Percentiles rank a stretch among this genome's conserved stretches.
These are phyloP conservation scores for Coemansia erecta DNA, from an alignment of 192 early-diverging fungal genomes.

Conservation along the genomic window DNA sequence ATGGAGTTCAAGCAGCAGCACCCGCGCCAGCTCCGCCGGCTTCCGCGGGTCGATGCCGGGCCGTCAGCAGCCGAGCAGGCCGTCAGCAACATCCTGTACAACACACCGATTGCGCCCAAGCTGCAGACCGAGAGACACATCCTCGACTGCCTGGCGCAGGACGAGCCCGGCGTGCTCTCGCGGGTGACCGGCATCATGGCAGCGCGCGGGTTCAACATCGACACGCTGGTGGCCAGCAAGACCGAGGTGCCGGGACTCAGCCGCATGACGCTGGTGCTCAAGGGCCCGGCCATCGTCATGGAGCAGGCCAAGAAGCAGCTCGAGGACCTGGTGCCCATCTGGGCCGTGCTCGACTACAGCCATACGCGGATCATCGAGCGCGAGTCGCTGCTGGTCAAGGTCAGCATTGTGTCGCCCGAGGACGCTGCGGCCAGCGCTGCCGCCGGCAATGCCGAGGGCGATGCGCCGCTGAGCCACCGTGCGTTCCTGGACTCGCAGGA, in stretches of 20 bases:
- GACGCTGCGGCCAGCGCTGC: conserved; percentile 3
- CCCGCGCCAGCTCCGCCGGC: conserved; percentile 46
- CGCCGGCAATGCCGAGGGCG: conserved; percentile 5
- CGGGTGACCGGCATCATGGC: conserved; percentile 87
- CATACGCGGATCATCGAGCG: conserved; percentile 84
- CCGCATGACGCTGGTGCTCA: conserved; percentile 95
- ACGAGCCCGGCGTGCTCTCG: conserved; percentile 84
- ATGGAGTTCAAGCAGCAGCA: conserved; percentile 56
- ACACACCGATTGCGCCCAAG: conserved; percentile 81
- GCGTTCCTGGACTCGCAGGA: conserved; percentile 58
- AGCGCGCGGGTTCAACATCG: conserved; percentile 95
- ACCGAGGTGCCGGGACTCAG: conserved; percentile 91
- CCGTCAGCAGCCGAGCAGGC: conserved; percentile 87
- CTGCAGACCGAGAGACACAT: conserved; percentile 66
- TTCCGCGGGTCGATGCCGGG: conserved; percentile 43
- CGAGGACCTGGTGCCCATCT: conserved; percentile 95
- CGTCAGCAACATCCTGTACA: conserved; percentile 95
- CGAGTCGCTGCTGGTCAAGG: conserved; percentile 91
- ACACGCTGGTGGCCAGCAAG: conserved; percentile 92
- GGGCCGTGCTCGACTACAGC: conserved; percentile 97
- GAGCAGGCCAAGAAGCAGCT: conserved; percentile 93
- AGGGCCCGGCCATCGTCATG: conserved; percentile 75
- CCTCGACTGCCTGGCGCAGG: conserved; percentile 92
- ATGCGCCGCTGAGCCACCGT: conserved; percentile 14
- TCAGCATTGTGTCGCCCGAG: conserved; percentile 69